Percentiles rank a stretch among this genome's conserved stretches.
Conservation (phyloP, 805 yeast genomes). For the Cyberlindnera saturnus region DNA sequence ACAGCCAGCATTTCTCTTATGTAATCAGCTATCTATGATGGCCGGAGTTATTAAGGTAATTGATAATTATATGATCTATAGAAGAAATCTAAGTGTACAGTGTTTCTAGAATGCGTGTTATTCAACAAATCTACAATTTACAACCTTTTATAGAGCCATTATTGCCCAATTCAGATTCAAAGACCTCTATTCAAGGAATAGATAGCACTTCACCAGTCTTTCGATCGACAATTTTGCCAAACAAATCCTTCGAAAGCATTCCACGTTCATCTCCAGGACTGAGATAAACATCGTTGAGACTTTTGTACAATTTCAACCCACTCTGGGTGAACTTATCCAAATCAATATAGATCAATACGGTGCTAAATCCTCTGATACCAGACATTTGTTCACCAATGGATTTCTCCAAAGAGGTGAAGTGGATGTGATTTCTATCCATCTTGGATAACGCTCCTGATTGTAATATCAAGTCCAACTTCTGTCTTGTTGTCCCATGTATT, state of each 20-base stretch:
- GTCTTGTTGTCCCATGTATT: slow-evolving; percentile 73
- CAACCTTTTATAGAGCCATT: no score
- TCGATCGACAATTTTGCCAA: slow-evolving; percentile 33
- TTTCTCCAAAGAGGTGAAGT: slow-evolving; percentile 62
- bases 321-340: slow-evolving; percentile 39
- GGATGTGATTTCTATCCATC: slow-evolving; percentile 83
- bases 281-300: slow-evolving; percentile 72
- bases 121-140: no score
- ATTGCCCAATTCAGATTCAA: no score
- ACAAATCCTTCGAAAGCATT: slow-evolving; percentile 36
- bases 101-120: no score
- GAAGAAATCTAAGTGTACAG: no score
- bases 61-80: no score
- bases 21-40: no score
- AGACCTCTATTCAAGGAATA: no score
- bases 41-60: no score
- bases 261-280: slow-evolving; percentile 59
- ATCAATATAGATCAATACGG: slow-evolving; percentile 60
- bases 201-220: slow-evolving; percentile 10
- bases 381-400: slow-evolving; percentile 46
- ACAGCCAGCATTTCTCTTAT: no score
- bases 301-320: slow-evolving; percentile 46
- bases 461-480: slow-evolving; percentile 43
- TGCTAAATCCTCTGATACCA: slow-evolving; percentile 60
- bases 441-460: slow-evolving; percentile 49